phyloP scores from a whole-genome alignment of 495 filamentous ascomycete species.

The Tuber borchii region DNA sequence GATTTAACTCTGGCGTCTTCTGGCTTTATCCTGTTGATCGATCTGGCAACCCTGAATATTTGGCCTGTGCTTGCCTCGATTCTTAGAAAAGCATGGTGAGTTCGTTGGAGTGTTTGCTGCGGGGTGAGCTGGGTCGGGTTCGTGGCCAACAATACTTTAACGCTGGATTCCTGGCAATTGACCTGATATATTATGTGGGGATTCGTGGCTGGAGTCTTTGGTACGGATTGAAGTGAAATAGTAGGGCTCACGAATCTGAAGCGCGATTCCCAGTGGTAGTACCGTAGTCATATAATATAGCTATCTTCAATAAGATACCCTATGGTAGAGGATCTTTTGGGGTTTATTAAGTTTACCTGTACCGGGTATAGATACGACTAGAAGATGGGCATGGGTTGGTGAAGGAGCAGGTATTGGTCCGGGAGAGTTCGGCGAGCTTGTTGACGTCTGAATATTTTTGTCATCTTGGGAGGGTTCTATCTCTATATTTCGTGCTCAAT shows the following conservation, averaged over 20 bases:
- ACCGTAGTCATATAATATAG: not conserved
- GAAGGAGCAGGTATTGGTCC: not conserved
- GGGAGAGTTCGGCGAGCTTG: not conserved
- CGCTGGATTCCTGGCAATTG: not conserved
- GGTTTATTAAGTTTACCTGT: too few species aligned
- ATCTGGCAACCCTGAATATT: not conserved
- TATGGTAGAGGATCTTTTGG: not conserved
- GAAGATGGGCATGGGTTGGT: too few species aligned
- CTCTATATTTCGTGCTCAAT: not conserved
- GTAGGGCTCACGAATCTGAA: not conserved
- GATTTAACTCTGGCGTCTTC: not conserved
- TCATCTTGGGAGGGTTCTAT: not conserved
- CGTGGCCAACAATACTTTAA: not conserved
- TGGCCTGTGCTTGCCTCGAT: not conserved
- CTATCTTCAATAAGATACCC: not conserved
- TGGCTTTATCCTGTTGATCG: not conserved
- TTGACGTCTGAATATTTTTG: not conserved
- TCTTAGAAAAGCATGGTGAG: not conserved
- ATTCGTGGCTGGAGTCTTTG: not conserved
- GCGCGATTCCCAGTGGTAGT: not conserved
- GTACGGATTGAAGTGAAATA: not conserved
- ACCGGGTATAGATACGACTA: too few species aligned
- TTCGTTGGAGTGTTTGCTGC: not conserved
- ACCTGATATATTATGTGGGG: not conserved
- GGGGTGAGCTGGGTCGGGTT: too few species aligned